Conservation (phyloP, 2,329 filamentous ascomycete species). For the Lizonia empirigonia region DNA sequence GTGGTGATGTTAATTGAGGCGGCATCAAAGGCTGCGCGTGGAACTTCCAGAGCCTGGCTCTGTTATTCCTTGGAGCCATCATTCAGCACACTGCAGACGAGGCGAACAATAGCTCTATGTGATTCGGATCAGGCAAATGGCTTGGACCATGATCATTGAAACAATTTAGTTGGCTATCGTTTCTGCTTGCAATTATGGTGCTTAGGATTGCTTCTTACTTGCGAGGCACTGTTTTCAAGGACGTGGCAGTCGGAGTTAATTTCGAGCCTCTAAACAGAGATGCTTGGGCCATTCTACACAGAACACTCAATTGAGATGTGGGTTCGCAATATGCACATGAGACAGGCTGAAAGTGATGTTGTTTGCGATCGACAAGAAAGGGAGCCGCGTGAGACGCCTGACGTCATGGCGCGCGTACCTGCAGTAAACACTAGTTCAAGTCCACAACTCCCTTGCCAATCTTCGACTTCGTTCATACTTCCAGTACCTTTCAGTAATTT, state of each 20-base stretch:
- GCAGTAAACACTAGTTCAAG: constrained; percentile 1
- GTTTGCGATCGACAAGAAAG: constrained; percentile 4
- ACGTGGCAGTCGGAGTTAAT: neutral
- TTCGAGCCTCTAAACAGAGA: neutral
- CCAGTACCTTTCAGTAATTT: neutral
- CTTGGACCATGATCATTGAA: too few species aligned
- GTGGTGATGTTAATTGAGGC: neutral
- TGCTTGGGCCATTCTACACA: neutral
- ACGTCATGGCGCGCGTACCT: constrained; percentile 17
- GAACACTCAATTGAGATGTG: neutral
- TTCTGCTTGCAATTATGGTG: neutral
- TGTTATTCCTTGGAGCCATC: too few species aligned
- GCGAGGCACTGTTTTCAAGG: neutral
- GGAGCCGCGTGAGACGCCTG: constrained; percentile 9
- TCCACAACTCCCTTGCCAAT: neutral
- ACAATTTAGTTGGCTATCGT: too few species aligned
- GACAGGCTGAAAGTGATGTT: neutral
- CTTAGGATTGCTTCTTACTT: neutral
- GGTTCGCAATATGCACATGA: neutral
- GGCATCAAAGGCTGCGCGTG: neutral
- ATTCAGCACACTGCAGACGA: neutral
- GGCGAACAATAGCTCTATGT: neutral
- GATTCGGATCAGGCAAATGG: too few species aligned
- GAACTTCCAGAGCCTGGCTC: neutral
- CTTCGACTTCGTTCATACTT: neutral